Percentiles rank a stretch among this genome's conserved stretches.
Evolutionary conservation across 495 filamentous ascomycete genomes (phyloP).

Genomic region (Penicillium mononematosum): DNA sequence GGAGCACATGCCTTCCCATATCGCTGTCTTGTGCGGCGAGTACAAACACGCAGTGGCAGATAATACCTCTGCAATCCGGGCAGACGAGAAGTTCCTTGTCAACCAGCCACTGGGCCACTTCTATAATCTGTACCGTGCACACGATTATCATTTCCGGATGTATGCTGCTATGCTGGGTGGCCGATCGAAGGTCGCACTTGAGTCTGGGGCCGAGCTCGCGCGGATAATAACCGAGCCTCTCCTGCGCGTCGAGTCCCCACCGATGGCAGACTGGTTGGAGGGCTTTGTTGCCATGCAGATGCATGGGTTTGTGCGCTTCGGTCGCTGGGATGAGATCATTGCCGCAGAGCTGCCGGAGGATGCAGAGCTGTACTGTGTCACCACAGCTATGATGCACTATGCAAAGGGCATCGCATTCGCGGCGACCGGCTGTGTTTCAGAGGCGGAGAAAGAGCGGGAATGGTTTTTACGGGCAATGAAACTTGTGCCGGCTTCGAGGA

Average conservation of each 20-base stretch:
- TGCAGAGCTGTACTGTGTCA: slow-evolving; percentile 56
- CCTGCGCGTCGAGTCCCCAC: slow-evolving; percentile 60
- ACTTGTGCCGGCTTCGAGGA: slow-evolving; percentile 52
- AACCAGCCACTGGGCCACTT: slow-evolving; percentile 56
- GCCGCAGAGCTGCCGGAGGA: slow-evolving; percentile 50
- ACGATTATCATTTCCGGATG: slow-evolving; percentile 66
- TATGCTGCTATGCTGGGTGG: slow-evolving; percentile 73
- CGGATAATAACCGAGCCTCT: slow-evolving; percentile 55
- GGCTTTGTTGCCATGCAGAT: slow-evolving; percentile 60
- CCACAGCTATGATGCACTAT: slow-evolving; percentile 63
- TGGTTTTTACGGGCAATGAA: slow-evolving; percentile 48
- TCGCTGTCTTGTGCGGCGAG: slow-evolving; percentile 66
- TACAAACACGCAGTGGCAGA: slow-evolving; percentile 60
- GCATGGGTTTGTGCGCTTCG: slow-evolving; percentile 66
- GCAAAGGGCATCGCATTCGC: slow-evolving; percentile 63
- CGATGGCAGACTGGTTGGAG: slow-evolving; percentile 73
- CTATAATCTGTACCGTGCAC: slow-evolving; percentile 65
- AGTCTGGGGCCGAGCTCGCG: slow-evolving; percentile 53
- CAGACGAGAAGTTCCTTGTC: slow-evolving; percentile 59
- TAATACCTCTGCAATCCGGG: slow-evolving; percentile 61
- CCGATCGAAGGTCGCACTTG: slow-evolving; percentile 53
- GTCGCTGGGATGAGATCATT: slow-evolving; percentile 60
- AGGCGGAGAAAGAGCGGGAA: slow-evolving; percentile 45
- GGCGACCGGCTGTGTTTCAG: slow-evolving; percentile 45
- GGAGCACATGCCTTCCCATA: slow-evolving; percentile 70